A percentile compares a stretch with the other conserved stretches of the same genome.
phyloP scores from a whole-genome alignment of 78 protist genomes.

The Guillardia theta region DNA sequence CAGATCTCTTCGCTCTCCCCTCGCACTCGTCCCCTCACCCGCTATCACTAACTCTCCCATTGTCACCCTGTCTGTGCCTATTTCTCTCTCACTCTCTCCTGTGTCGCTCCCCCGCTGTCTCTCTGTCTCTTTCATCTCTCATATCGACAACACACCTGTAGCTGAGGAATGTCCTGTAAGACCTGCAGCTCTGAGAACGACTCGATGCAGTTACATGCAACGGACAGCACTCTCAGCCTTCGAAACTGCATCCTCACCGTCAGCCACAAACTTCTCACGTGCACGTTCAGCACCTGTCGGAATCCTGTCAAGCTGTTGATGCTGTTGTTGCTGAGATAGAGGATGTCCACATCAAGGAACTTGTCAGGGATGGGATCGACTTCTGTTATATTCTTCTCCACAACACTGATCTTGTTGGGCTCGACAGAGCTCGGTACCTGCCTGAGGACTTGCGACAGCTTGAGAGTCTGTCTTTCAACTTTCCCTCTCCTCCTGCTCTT shows the following conservation, averaged over 20 bases:
- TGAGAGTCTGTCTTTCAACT: no score
- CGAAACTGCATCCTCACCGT: not conserved
- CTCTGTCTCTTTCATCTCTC: no score
- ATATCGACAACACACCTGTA: not conserved
- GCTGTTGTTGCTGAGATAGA: not conserved
- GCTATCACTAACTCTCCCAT: no score
- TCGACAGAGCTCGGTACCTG: not conserved
- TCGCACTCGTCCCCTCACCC: no score
- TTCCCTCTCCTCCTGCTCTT: no score
- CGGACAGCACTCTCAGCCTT: not conserved
- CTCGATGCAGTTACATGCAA: slow-evolving; percentile 13
- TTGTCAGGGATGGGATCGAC: not conserved
- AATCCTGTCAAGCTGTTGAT: not conserved
- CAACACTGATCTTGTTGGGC: slow-evolving; percentile 3
- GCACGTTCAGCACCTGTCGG: not conserved
- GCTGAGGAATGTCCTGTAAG: not conserved
- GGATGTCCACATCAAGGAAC: not conserved
- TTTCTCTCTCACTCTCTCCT: no score
- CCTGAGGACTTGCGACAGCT: not conserved
- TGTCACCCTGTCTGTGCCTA: no score
- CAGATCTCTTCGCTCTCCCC: no score
- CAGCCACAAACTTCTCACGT: not conserved
- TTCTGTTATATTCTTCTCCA: not conserved
- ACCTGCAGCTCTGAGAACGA: not conserved
- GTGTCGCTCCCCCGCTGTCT: no score